Conservation (phyloP, 495 filamentous ascomycete genomes). For the Hypoxylon rickii region DNA sequence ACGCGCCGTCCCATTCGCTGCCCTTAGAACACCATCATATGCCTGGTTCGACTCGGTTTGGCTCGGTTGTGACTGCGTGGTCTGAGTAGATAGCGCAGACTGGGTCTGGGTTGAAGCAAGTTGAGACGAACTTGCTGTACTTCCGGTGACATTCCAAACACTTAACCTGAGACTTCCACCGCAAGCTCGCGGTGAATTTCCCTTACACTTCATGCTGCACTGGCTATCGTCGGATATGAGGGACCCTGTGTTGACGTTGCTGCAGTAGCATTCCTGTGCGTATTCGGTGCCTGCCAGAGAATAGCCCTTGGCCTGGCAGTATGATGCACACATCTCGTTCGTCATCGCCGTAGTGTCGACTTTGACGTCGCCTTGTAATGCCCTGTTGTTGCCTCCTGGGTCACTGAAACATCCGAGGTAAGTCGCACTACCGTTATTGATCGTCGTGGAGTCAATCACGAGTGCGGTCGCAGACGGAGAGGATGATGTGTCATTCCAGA, state of each 20-base stretch:
- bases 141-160: conserved; percentile 22
- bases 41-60: neutral
- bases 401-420: conserved; percentile 17
- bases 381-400: conserved; percentile 25
- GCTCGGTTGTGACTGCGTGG: conserved; percentile 1
- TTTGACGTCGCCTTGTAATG: conserved; percentile 30
- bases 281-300: conserved; percentile 49
- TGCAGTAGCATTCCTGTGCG: conserved; percentile 49
- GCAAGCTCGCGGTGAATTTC: conserved; percentile 46
- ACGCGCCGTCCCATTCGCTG: conserved; percentile 10
- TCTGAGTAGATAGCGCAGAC: neutral
- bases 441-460: conserved; percentile 6
- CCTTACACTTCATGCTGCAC: conserved; percentile 48
- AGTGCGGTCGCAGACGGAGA: conserved; percentile 15
- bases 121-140: neutral
- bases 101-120: neutral
- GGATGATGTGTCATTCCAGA: conserved; percentile 43
- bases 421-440: conserved; percentile 21
- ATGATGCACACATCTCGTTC: conserved; percentile 45
- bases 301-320: conserved; percentile 42
- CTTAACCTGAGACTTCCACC: conserved; percentile 42
- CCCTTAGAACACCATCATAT: neutral
- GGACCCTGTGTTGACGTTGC: conserved; percentile 27
- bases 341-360: conserved; percentile 46
- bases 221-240: conserved; percentile 32